These are phyloP conservation scores for Melanogaster broomeanus DNA, from an alignment of 768 basidiomycete genomes.

Conservation along the genomic window DNA sequence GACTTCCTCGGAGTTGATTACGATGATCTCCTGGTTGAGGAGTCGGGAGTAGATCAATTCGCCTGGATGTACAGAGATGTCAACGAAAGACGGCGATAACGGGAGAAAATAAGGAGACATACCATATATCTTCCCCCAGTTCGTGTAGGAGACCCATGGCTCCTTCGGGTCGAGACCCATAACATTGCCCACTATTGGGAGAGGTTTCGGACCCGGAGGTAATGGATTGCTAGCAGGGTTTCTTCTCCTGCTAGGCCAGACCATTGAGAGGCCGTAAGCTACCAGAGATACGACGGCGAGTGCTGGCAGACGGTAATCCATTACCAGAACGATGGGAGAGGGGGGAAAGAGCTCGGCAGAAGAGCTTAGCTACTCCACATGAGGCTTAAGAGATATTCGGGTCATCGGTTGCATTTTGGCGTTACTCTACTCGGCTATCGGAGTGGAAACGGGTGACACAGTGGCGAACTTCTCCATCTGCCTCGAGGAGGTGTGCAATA, in stretches of 20 bases:
- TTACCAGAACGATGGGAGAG: neutral
- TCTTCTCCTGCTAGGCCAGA: constrained; percentile 9
- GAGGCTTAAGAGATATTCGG: neutral
- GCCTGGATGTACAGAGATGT: constrained; percentile 18
- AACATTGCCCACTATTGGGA: constrained; percentile 36
- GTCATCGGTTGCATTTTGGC: neutral
- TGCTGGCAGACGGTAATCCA: constrained; percentile 15
- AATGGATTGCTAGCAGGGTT: constrained; percentile 21
- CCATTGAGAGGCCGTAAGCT: constrained; percentile 2
- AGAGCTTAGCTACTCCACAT: too few relatives aligned
- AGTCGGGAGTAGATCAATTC: constrained; percentile 39
- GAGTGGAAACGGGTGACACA: neutral
- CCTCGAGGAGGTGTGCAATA: neutral
- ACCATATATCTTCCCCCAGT: constrained; percentile 35
- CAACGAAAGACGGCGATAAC: constrained; percentile 8
- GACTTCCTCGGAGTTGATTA: constrained; percentile 42
- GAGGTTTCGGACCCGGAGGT: constrained; percentile 54
- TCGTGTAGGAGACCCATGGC: constrained; percentile 35
- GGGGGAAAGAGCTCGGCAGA: neutral
- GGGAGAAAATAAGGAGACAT: neutral
- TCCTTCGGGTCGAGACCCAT: constrained; percentile 24
- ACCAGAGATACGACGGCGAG: constrained; percentile 9
- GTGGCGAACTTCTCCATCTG: neutral
- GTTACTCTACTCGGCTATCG: constrained; percentile 1
- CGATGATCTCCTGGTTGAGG: constrained; percentile 37